Evolutionary conservation across 768 basidiomycete genomes (phyloP).

Genomic region (Strobilomyces dryophilus): DNA sequence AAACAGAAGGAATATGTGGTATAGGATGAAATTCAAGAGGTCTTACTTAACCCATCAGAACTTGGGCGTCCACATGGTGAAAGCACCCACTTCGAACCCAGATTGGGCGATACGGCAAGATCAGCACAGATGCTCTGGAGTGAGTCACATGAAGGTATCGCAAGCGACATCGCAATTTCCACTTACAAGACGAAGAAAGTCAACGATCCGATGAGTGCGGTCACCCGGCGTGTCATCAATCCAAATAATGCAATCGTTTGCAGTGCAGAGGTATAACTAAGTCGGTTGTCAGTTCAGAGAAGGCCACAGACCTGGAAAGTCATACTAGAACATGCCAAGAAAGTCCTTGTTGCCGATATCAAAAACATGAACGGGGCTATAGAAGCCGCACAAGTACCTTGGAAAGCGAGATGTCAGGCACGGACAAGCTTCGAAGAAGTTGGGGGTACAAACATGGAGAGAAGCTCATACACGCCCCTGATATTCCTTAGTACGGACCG

Average conservation of each 20-base stretch:
- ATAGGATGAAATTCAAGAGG: slow-evolving; percentile 70
- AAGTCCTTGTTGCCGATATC: slow-evolving; percentile 43
- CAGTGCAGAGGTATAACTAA: slow-evolving; percentile 34
- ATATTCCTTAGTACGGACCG: slow-evolving; percentile 10
- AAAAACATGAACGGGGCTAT: slow-evolving; percentile 31
- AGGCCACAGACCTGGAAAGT: not conserved
- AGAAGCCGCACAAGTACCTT: slow-evolving; percentile 43
- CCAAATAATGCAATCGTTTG: slow-evolving; percentile 69
- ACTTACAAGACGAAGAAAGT: slow-evolving; percentile 54
- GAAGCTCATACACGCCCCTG: slow-evolving; percentile 58
- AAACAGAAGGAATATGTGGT: slow-evolving; percentile 77
- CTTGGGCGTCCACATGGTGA: not conserved
- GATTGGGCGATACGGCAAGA: slow-evolving; percentile 35
- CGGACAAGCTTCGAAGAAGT: not conserved
- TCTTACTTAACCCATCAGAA: slow-evolving; percentile 32
- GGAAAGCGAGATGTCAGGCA: slow-evolving; percentile 9
- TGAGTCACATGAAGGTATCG: slow-evolving; percentile 1
- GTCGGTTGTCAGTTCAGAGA: slow-evolving; percentile 4
- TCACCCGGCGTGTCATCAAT: slow-evolving; percentile 58
- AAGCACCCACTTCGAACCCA: slow-evolving; percentile 37
- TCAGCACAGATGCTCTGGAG: slow-evolving; percentile 31
- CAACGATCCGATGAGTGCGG: slow-evolving; percentile 57
- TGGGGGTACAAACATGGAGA: slow-evolving; percentile 37
- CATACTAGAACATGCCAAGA: slow-evolving; percentile 36
- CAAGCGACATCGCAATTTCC: not conserved